phyloP scores from a whole-genome alignment of 306 rosid species.

The Neltuma alba region DNA sequence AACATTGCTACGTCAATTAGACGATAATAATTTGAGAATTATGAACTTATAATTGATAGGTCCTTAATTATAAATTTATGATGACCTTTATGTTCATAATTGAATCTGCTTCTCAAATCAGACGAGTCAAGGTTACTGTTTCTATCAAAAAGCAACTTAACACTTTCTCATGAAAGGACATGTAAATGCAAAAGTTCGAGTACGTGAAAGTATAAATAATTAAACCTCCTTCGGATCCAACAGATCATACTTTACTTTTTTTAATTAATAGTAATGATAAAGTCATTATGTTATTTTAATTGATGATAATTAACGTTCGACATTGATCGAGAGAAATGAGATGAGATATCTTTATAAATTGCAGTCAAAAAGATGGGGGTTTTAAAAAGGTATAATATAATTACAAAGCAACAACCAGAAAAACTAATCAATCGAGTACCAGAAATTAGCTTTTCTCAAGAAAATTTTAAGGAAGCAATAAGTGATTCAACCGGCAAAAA shows the following conservation, averaged over 20 bases:
- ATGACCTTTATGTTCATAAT: background rate
- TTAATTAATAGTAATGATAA: background rate
- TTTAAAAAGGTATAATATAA: background rate
- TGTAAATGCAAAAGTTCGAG: slow-evolving; percentile 10
- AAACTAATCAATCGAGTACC: background rate
- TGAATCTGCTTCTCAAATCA: background rate
- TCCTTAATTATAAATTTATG: background rate
- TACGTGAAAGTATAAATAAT: background rate
- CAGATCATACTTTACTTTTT: background rate
- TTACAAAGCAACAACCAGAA: slow-evolving; percentile 12
- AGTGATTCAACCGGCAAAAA: background rate
- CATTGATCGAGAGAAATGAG: slow-evolving; percentile 12
- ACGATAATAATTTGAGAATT: background rate
- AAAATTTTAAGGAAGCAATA: background rate
- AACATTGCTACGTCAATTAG: background rate
- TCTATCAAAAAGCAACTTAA: slow-evolving; percentile 16
- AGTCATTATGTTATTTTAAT: slow-evolving; percentile 6
- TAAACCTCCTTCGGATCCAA: background rate
- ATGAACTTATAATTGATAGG: background rate
- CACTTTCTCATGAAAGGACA: slow-evolving; percentile 16
- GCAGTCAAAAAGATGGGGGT: slow-evolving; percentile 36
- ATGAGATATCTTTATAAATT: background rate
- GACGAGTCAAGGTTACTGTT: slow-evolving; percentile 24
- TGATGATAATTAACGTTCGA: slow-evolving; percentile 11
- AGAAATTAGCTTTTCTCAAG: background rate